These are phyloP conservation scores for Lactuca saligna DNA, from an alignment of 129 eudicot species.

Conservation along the genomic window DNA sequence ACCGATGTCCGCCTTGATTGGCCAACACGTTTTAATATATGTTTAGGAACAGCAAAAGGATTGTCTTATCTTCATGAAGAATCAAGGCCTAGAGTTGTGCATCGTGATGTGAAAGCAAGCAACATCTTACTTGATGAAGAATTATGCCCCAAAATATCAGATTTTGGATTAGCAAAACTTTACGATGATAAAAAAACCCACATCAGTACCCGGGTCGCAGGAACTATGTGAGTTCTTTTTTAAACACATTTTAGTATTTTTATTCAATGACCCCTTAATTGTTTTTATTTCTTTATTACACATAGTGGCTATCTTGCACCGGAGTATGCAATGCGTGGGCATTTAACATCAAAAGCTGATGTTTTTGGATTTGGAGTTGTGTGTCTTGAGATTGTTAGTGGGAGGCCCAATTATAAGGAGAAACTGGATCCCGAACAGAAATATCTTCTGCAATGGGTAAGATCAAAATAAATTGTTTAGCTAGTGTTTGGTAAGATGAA, in stretches of 20 bases:
- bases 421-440: constrained; percentile 43
- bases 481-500: too few species aligned
- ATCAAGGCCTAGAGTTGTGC: constrained; percentile 53
- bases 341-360: constrained; percentile 65
- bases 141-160: constrained; percentile 67
- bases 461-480: not conserved
- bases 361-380: constrained; percentile 74
- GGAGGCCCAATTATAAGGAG: constrained; percentile 52
- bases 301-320: constrained; percentile 68
- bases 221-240: constrained; percentile 54
- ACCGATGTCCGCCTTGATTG: constrained; percentile 43
- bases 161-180: constrained; percentile 65
- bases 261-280: constrained; percentile 7
- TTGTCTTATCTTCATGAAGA: constrained; percentile 69
- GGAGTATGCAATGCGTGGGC: constrained; percentile 77
- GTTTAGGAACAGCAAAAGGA: constrained; percentile 65
- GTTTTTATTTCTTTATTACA: not conserved
- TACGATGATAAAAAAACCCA: constrained; percentile 66
- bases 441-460: constrained; percentile 70
- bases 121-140: constrained; percentile 58
- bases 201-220: constrained; percentile 70
- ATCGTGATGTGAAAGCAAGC: constrained; percentile 60
- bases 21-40: constrained; percentile 55
- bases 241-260: not conserved
- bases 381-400: constrained; percentile 61